These are phyloP conservation scores for Boeremia exigua DNA, from an alignment of 2,329 filamentous ascomycete species.

Conservation along the genomic window DNA sequence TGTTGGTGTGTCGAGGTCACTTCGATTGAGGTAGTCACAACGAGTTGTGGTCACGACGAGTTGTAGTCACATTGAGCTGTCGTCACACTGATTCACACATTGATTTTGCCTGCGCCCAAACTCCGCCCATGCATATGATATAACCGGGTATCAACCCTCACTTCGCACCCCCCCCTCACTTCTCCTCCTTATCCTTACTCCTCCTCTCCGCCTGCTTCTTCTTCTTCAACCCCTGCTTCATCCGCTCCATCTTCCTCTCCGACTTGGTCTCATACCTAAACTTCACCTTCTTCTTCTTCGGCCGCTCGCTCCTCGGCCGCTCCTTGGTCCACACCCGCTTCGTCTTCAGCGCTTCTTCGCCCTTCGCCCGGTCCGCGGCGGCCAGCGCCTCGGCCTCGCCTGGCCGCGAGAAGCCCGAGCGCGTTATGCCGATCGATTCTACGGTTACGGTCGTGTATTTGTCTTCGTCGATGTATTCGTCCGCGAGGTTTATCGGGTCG, in stretches of 20 bases:
- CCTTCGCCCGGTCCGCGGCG: slow-evolving; percentile 51
- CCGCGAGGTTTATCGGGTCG: slow-evolving; percentile 74
- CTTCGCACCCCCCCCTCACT: no score
- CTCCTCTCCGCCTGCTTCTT: slow-evolving; percentile 70
- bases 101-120: slow-evolving; percentile 5
- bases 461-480: slow-evolving; percentile 96
- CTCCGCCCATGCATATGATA: slow-evolving; percentile 20
- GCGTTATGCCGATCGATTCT: slow-evolving; percentile 81
- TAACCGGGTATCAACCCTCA: slow-evolving; percentile 15
- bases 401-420: slow-evolving; percentile 71
- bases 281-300: slow-evolving; percentile 85
- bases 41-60: neutral
- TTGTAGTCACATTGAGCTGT: neutral
- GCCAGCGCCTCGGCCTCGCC: slow-evolving; percentile 38
- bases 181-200: slow-evolving; percentile 39
- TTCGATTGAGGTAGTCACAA: no score
- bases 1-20: neutral
- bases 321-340: slow-evolving; percentile 60
- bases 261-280: slow-evolving; percentile 92
- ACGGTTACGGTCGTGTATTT: slow-evolving; percentile 94
- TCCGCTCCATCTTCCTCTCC: slow-evolving; percentile 70
- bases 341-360: slow-evolving; percentile 47
- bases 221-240: slow-evolving; percentile 72
- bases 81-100: no score
- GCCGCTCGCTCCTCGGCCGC: slow-evolving; percentile 53